Base-by-base conservation (phyloP, 352 stramenopile species). In the Achlya hypogyna region DNA sequence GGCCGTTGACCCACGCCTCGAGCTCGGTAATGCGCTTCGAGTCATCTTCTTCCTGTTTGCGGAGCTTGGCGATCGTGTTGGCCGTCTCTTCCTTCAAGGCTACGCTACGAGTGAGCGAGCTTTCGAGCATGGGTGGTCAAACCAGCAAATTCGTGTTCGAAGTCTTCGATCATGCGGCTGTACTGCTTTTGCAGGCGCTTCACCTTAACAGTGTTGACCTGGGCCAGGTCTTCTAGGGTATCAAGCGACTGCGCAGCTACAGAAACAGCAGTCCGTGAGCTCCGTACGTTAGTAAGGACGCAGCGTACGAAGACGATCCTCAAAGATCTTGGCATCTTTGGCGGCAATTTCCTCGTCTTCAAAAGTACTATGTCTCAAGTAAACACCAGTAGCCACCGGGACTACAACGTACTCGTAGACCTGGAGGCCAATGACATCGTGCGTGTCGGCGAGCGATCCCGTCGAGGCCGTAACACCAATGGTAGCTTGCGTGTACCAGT, bases 1-100 rank as follows among this genome's bases (percentile, higher is more conserved):
- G 76, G 63, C 78, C 74, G 59, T 79, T 84, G 27, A 79, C 73
- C 82, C 82, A 93, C 32, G 68, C 56, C 71, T 93, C 84, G 28
- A 93, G 75, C 62, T 91, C 79, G 22, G 62, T 62, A 70, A 93
- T 93, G 35, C 76, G 79, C 59, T 83, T 77, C 52, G 79, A 72
- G 63, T 93, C 84, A 22, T 88, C 80, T 8, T 58, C 68, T 58
- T 87, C 76, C 67, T 91, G 82, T 40, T 91, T 71, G 28, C 81
- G 78, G 32, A 93, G 73, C 71, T 91, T 93, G 71, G 78, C 76
- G 53, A 93, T 87, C 43, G 82, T 89, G 73, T 88, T 93, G 38
- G 84, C 77, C 22, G 81, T 93, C 27, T 79, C 88, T 71, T 93
- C 84, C 63, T 93, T 88, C 22, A 93, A 69, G 22, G 84, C 79